Evolutionary conservation across 768 basidiomycete species (phyloP).

Genomic region (Candolleomyces efflorescens): DNA sequence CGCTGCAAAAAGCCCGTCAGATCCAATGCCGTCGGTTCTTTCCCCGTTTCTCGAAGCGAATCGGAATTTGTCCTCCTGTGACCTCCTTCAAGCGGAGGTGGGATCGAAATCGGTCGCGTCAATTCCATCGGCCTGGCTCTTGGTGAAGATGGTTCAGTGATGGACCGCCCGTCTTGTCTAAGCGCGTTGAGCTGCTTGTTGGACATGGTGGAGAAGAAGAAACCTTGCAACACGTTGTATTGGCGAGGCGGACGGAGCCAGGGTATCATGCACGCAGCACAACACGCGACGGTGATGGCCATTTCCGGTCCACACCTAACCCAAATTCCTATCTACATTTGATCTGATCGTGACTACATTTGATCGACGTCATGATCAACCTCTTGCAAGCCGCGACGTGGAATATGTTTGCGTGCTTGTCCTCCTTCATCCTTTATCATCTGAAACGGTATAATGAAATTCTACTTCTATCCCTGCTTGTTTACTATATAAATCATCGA

Average conservation of each 20-base stretch:
- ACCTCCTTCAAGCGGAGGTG: slow-evolving; percentile 9
- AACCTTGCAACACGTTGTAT: slow-evolving; percentile 11
- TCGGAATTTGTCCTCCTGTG: slow-evolving; percentile 7
- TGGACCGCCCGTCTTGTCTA: slow-evolving; percentile 1
- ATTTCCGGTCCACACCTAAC: not conserved
- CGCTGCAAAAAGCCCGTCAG: slow-evolving; percentile 59
- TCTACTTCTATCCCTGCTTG: too few species aligned
- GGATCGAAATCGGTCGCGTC: slow-evolving; percentile 16
- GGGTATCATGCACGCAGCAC: not conserved
- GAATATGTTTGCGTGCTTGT: too few species aligned
- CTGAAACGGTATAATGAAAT: too few species aligned
- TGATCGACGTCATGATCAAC: not conserved
- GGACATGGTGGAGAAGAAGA: slow-evolving; percentile 1
- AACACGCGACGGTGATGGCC: too few species aligned
- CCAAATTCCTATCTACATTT: not conserved
- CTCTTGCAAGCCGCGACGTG: too few species aligned
- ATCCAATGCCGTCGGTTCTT: slow-evolving; percentile 41
- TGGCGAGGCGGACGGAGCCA: slow-evolving; percentile 4
- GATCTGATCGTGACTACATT: not conserved
- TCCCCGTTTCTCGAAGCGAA: slow-evolving; percentile 11
- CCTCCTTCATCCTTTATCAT: too few species aligned
- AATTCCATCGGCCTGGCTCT: not conserved
- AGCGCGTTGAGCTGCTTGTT: slow-evolving; percentile 1
- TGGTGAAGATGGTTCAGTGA: slow-evolving; percentile 1
- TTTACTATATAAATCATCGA: too few species aligned